phyloP scores from a whole-genome alignment of 225 moss, liverwort and hornwort species.

The Anthoceros angustus region DNA sequence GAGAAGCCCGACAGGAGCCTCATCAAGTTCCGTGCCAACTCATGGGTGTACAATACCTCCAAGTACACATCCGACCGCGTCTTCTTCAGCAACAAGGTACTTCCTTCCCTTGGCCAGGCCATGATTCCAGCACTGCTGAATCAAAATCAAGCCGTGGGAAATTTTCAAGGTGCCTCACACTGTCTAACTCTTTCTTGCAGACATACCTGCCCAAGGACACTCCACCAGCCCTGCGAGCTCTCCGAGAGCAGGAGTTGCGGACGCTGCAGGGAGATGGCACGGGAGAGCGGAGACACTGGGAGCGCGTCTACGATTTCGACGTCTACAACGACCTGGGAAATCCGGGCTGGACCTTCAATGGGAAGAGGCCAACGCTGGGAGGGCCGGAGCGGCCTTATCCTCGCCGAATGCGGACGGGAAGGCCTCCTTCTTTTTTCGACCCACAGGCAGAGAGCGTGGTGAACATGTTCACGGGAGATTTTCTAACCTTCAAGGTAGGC shows the following conservation, averaged over 20 bases:
- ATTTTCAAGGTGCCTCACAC: too few species aligned
- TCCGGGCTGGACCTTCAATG: slow-evolving; percentile 12
- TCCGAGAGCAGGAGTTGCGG: slow-evolving; percentile 32
- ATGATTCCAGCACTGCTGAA: background rate
- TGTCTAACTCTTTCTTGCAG: slow-evolving; percentile 12
- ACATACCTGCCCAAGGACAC: slow-evolving; percentile 42
- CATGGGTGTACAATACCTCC: slow-evolving; percentile 36
- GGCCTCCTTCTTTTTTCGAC: slow-evolving; percentile 7
- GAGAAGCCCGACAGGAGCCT: slow-evolving; percentile 16
- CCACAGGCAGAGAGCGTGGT: background rate
- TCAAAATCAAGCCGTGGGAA: background rate
- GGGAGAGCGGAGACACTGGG: slow-evolving; percentile 23
- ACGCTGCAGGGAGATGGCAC: slow-evolving; percentile 32
- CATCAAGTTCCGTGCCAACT: slow-evolving; percentile 30
- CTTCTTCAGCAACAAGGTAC: slow-evolving; percentile 57
- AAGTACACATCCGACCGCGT: slow-evolving; percentile 30
- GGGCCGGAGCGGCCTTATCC: slow-evolving; percentile 37
- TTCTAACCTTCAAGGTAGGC: background rate
- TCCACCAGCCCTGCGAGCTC: slow-evolving; percentile 27
- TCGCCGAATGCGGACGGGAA: slow-evolving; percentile 42
- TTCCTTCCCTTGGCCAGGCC: background rate
- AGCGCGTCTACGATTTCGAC: slow-evolving; percentile 60
- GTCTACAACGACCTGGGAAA: slow-evolving; percentile 41
- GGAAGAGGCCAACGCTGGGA: slow-evolving; percentile 27
- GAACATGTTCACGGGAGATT: slow-evolving; percentile 2